A percentile compares a stretch with the other conserved stretches of the same genome.
phyloP scores from a whole-genome alignment of 306 rosid species.

The Echinosophora koreensis region DNA sequence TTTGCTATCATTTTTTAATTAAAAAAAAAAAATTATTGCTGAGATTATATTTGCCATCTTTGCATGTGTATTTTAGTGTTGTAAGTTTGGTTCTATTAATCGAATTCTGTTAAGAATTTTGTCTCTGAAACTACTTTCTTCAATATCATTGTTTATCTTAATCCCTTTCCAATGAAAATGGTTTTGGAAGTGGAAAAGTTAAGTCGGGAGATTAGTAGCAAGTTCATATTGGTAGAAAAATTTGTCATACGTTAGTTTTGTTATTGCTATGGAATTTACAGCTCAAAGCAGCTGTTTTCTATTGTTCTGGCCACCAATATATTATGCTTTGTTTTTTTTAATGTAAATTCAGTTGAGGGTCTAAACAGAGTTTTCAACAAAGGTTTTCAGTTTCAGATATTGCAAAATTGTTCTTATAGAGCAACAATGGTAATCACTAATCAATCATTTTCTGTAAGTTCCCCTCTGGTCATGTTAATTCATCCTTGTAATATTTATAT shows the following conservation, averaged over 20 bases:
- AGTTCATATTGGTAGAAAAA: background rate
- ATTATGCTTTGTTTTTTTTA: background rate
- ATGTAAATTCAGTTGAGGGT: background rate
- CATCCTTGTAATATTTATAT: background rate
- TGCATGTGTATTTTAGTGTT: background rate
- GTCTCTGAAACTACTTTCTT: background rate
- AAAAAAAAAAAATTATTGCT: too few species aligned
- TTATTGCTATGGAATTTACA: background rate
- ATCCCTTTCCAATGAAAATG: background rate
- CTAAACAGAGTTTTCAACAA: background rate
- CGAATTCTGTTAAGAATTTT: background rate
- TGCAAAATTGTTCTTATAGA: background rate
- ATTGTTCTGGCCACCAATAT: background rate
- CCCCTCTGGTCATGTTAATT: background rate
- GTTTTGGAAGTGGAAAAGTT: background rate
- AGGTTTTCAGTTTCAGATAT: background rate
- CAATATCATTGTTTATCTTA: background rate
- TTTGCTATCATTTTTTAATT: background rate
- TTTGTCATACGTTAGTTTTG: background rate
- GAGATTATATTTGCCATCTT: background rate
- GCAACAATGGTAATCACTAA: background rate
- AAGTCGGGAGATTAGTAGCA: background rate
- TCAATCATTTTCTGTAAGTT: background rate
- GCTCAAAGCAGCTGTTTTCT: background rate
- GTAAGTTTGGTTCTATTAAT: constrained; percentile 4